Evolutionary conservation across 768 basidiomycete species (phyloP), one percentile per base, ranked within the genome.

Genomic region (Coprinopsis cinerea): DNA sequence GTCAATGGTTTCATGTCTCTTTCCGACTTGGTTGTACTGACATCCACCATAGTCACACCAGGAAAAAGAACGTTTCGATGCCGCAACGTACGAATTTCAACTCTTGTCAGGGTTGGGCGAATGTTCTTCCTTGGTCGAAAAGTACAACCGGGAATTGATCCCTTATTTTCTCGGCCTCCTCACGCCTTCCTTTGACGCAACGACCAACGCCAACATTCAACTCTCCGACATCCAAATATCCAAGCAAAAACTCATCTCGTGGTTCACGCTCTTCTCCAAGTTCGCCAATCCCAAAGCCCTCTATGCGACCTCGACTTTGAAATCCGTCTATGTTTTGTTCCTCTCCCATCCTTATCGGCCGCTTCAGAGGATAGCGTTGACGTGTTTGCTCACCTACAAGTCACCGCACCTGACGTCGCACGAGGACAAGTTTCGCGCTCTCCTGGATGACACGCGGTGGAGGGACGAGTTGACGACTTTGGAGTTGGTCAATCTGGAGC

Each of bases 251-350:
- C 77, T 96, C 9, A 68, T 68, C 14, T 73, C 79, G 0, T 98
- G 90, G 83, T 79, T 98, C 23, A 78, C 78, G 17, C 75, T 98
- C 10, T 90, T 97, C 65, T 77, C 88, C 44, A 95, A 93, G 62
- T 89, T 99, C 62, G 70, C 71, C 57, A 98, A 97, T 60, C 95
- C 94, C n/a, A 95, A 91, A 67, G 89, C 92, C 0, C 70, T 94
- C 1, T 77, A 82, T 60, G 74, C 80, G 5, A 79, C 88, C 0
- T 76, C 85, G 7, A 73, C 74, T 0, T 73, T 98, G 3, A 78
- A 76, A 35, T 44, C 70, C 1, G 61, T 92, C 20, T 95, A 93
- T 66, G 73, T 75, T 13, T 68, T 77, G n/a, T 75, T 90, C 18
- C 76, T 98, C 20, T 84, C 92, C 3, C 85, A 92, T 54, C 89